Base-by-base conservation (phyloP, 306 rosid genomes). In the Cucurbita maxima region DNA sequence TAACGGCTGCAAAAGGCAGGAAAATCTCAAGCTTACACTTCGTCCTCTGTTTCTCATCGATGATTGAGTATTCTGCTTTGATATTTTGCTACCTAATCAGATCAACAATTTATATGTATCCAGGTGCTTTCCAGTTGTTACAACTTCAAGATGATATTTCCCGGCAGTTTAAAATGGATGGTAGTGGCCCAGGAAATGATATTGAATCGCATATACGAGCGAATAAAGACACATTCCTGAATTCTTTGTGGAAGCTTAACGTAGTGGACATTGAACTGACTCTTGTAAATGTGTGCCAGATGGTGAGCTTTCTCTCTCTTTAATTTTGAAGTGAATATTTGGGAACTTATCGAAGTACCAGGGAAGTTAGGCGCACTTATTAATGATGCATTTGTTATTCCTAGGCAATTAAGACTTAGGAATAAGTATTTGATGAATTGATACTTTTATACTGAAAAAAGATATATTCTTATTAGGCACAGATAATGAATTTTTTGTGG, bases 241-340 rank as follows among this genome's bases (percentile, higher is more conserved):
- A 76, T 82, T 91, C 99, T 6, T 75, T 94, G 76, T 94, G 97
- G 99, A 94, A 89, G 83, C 78, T 94, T 80, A 94, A 94, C 79
- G 97, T 91, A 54, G 91, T 91, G 30, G 99, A 94, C 84, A 84
- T 94, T 77, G 99, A 94, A 91, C 84, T 88, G 67, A 94, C 99
- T 19, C 91, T 94, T 69, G 76, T 83, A 62, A 92, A 86, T 64
- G 97, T 94, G 79, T 94, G 96, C 76, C 99, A 94, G 80, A 85
- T 89, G 96, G 99, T 94, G 77, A 83, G 92, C 68, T 79, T 81
- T 80, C 38, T 68, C 38, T 18, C 53, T 55, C 34, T 19, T 40
- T 51, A 30, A 30, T 54, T 7, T 1, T 34, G n/a, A 37, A 73
- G 60, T 67, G 57, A 69, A 71, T 52, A 48, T 67, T 52, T 64